phyloP scores from a whole-genome alignment of 768 basidiomycete species.

The Cubamyces sp. region DNA sequence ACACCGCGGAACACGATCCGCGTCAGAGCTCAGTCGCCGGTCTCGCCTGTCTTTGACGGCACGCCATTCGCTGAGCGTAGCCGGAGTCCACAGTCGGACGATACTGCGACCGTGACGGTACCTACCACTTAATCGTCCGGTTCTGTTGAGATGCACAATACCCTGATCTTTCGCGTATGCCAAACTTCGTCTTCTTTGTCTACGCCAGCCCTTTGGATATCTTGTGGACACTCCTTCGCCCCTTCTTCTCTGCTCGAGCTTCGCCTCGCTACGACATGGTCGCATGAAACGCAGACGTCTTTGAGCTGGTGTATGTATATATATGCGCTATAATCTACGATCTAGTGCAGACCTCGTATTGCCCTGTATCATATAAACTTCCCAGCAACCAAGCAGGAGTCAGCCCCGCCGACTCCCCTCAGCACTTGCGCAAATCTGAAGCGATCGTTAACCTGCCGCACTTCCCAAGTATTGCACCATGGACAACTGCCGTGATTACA shows the following conservation, averaged over 20 bases:
- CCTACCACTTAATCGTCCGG: slow-evolving; percentile 5
- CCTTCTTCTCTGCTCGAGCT: not conserved
- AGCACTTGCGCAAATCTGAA: no score
- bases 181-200: not conserved
- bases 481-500: no score
- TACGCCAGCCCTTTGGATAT: not conserved
- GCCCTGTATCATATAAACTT: slow-evolving; percentile 4
- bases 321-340: slow-evolving; percentile 23
- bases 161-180: not conserved
- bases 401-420: no score
- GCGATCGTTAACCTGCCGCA: no score
- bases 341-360: slow-evolving; percentile 18
- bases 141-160: not conserved
- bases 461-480: no score
- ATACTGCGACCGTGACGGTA: slow-evolving; percentile 29
- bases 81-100: slow-evolving; percentile 37
- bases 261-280: not conserved
- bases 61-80: slow-evolving; percentile 32
- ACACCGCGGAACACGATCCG: slow-evolving; percentile 52
- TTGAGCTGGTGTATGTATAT: slow-evolving; percentile 18
- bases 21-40: slow-evolving; percentile 29
- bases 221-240: not conserved
- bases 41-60: slow-evolving; percentile 27
- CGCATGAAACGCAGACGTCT: not conserved
- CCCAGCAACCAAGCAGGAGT: no score